Evolutionary conservation across 371 early-diverging fungal genomes (phyloP).

Genomic region (Umbelopsis sp.): DNA sequence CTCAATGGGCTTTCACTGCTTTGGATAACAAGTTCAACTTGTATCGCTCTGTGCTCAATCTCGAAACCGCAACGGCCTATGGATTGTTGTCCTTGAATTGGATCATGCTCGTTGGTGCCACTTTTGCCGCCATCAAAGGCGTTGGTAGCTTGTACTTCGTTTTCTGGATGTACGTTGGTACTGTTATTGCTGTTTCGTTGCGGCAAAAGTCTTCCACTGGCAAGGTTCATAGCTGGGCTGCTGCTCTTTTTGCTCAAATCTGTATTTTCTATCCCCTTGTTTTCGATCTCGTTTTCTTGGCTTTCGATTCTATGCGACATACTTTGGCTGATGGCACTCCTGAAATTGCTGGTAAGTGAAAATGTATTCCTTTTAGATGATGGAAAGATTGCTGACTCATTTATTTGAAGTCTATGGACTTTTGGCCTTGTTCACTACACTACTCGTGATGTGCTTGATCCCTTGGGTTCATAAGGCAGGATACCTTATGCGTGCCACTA

Average conservation of each 20-base stretch:
- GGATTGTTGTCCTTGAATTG: constrained; percentile 57
- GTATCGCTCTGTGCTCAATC: constrained; percentile 18
- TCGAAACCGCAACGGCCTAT: constrained; percentile 26
- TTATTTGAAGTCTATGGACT: constrained; percentile 38
- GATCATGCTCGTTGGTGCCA: constrained; percentile 38
- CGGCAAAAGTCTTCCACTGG: constrained; percentile 32
- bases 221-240: constrained; percentile 34
- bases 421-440: constrained; percentile 29
- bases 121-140: constrained; percentile 28
- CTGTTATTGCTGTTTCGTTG: constrained; percentile 36
- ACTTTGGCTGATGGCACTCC: constrained; percentile 64
- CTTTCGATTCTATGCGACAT: constrained; percentile 59
- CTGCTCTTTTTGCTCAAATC: constrained; percentile 41
- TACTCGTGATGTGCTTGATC: constrained; percentile 32
- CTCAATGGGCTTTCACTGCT: neutral
- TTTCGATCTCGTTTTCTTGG: constrained; percentile 46
- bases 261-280: constrained; percentile 47
- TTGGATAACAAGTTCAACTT: neutral
- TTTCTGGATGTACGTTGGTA: constrained; percentile 43
- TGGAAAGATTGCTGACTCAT: neutral
- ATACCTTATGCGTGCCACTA: constrained; percentile 23
- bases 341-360: constrained; percentile 48
- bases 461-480: constrained; percentile 47
- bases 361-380: constrained; percentile 28
- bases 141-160: constrained; percentile 51